Conservation (phyloP, 106 monocot genomes). For the Allium cepa region DNA sequence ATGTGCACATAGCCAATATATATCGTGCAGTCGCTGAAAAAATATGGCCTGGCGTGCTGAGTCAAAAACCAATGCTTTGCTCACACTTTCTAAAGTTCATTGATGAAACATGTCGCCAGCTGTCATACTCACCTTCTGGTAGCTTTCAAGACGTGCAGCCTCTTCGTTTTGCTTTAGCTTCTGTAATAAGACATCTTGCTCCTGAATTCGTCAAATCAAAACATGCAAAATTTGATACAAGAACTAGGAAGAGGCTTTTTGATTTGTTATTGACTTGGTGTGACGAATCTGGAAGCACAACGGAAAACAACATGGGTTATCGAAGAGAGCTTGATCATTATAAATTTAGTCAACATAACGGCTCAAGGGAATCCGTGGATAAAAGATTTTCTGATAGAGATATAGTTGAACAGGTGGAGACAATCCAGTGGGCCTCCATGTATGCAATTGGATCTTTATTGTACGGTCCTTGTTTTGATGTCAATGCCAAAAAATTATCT, state of each 20-base stretch:
- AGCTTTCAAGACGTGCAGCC: constrained; percentile 72
- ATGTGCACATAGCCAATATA: constrained; percentile 79
- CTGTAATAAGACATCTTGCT: constrained; percentile 71
- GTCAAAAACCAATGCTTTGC: constrained; percentile 60
- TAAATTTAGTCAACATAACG: constrained; percentile 67
- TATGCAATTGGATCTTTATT: constrained; percentile 93
- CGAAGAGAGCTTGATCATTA: constrained; percentile 82
- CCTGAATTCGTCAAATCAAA: constrained; percentile 85
- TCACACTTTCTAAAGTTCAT: constrained; percentile 74
- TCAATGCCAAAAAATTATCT: constrained; percentile 81
- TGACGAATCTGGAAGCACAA: constrained; percentile 60
- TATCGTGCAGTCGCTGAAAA: constrained; percentile 86
- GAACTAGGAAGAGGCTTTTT: constrained; percentile 67
- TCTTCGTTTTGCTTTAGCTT: constrained; percentile 86
- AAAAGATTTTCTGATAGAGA: constrained; percentile 87
- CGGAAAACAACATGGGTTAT: constrained; percentile 55
- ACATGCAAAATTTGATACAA: constrained; percentile 70
- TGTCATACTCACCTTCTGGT: constrained; percentile 37
- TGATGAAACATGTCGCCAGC: constrained; percentile 69
- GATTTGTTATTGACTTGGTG: constrained; percentile 78
- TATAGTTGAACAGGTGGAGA: constrained; percentile 68
- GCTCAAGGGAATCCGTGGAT: constrained; percentile 95
- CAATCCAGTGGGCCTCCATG: constrained; percentile 85
- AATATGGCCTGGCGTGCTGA: constrained; percentile 91
- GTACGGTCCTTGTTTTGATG: constrained; percentile 95